Evolutionary conservation across 495 filamentous ascomycete genomes (phyloP), one percentile per base, ranked within the genome.

Genomic region (Ascobolus immersus): DNA sequence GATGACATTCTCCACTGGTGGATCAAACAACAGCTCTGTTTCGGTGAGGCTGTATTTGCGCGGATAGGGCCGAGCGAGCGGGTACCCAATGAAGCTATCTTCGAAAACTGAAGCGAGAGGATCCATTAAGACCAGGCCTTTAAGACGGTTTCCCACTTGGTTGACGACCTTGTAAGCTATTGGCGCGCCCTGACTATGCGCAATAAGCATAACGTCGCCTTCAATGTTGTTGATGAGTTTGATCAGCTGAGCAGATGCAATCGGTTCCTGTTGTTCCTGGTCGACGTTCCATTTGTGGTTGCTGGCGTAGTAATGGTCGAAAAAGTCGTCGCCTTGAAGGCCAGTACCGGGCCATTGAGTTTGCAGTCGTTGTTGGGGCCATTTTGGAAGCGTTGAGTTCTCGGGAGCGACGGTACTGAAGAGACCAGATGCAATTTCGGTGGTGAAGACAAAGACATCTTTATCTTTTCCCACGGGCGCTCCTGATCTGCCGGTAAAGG

Each of bases 331-430:
- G 26, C 56, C 55, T 29, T 42, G 44, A 13, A 50, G 32, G 2
- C 58, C 58, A 12, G 50, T 42, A 1, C 57, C 59, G 12, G 55
- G 56, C 59, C 59, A 62, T 44, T 64, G 58, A 15, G 54, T 60
- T 39, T 64, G 60, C 14, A 57, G 44, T 4, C 47, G 35, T 3
- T 56, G 47, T 37, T 60, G 55, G 0, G 60, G 58, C 52, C 55
- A 62, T n/a, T n/a, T n/a, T n/a, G n/a, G n/a, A n/a, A 47, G 45
- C 21, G 50, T 44, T 39, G 52, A 52, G 4, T 38, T 17, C 32
- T 52, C 27, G 8, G 51, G 33, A 4, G 55, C 53, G 0, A 58
- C 60, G 46, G 59, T 64, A n/a, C n/a, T n/a, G n/a, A n/a, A n/a
- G n/a, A n/a, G n/a, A n/a, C n/a, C n/a, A n/a, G n/a, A n/a, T n/a